Evolutionary conservation across 441 rosid genomes (phyloP).

Genomic region (Erysimum cheiri): DNA sequence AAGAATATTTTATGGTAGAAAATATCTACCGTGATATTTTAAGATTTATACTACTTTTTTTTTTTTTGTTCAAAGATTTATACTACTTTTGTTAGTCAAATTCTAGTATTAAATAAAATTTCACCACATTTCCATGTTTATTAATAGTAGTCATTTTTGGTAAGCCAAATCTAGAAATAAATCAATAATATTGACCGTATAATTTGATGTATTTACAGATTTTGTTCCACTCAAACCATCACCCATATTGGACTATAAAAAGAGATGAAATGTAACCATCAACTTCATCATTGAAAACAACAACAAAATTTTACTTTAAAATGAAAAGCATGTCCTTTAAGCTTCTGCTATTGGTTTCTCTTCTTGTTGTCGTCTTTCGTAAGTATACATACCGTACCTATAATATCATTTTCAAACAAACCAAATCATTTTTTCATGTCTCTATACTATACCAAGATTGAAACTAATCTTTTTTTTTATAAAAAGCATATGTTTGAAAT

Average conservation of each 20-base stretch:
- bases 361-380: neutral
- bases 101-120: neutral
- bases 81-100: no score
- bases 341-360: neutral
- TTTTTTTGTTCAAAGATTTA: no score
- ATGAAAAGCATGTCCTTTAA: conserved; percentile 4
- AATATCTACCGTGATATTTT: no score
- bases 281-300: neutral
- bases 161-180: neutral
- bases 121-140: neutral
- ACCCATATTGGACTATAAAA: neutral
- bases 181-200: neutral
- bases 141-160: neutral
- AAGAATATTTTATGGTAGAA: no score
- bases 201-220: no score
- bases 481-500: no score
- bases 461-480: no score
- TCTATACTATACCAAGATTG: no score
- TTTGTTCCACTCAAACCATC: neutral
- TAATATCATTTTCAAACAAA: no score
- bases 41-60: no score
- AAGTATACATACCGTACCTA: neutral
- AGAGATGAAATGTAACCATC: neutral
- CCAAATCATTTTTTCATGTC: no score
- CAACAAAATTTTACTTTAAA: neutral